Base-by-base conservation (phyloP, 805 yeast genomes). In the Saturnispora bothae region DNA sequence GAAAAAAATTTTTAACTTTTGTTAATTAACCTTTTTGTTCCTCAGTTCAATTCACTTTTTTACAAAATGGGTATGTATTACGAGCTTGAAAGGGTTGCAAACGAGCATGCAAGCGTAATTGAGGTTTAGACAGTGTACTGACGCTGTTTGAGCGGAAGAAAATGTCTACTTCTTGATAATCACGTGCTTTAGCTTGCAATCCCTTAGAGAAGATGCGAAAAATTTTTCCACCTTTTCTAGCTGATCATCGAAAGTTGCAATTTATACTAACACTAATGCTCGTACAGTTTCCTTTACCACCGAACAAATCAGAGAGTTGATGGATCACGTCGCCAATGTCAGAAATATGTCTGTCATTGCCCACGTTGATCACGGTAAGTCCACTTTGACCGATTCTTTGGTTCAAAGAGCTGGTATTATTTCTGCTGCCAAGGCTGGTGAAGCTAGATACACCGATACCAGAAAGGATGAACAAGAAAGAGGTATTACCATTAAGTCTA, bases 281-380 rank as follows among this genome's bases (percentile, higher is more conserved):
- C n/a, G 18, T 31, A 32, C 46, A 64, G 71, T 66, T 65, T 65
- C 65, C 61, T 72, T 73, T 75, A 72, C 78, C 63, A 74, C 71
- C 66, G 78, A 72, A 71, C 96, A 92, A 76, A 89, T 92, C 81
- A 94, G 98, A 76, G 86, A 71, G 65, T 80, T 89, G 72, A 89
- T 89, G 98, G 97, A 92, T 94, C 82, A 81, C 73, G 96, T 88
- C 77, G 82, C 96, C 71, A 89, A 89, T 68, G 96, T 92, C 65
- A 96, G 98, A 78, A 92, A 92, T 94, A 92, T 89, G 94, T 89
- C 97, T 71, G 98, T 89, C 71, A 92, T 92, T 81, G 98, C 98
- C 64, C 98, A 89, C 78, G 97, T 89, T 83, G 98, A 89, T 79
- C 98, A 92, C 78, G 98, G 98, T 76, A 89, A 89, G 72, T 88